Base-by-base conservation (phyloP, 2,329 filamentous ascomycete genomes). In the Apiospora aurea region DNA sequence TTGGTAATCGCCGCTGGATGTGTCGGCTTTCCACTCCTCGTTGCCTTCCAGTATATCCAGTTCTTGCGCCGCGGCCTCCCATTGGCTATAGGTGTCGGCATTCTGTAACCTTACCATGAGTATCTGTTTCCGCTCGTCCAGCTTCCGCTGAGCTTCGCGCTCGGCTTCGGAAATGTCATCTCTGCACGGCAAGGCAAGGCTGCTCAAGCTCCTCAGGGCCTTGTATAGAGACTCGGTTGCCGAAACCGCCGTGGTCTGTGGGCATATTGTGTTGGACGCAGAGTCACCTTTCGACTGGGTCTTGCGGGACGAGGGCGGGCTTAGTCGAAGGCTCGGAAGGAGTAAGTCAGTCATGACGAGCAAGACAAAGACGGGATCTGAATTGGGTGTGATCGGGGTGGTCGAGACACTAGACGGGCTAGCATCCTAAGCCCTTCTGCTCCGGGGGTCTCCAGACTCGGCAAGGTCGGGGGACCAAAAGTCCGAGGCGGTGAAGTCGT, bases 11-110 rank as follows among this genome's bases (percentile, higher is more conserved):
- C 87, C 84, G n/a, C 87, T 81, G 0, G 78, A 80, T 11, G 88
- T 82, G 69, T 93, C 89, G 44, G 86, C 81, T 80, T 97, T 97
- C 95, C 95, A 97, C 41, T 85, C 83, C 75, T 96, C 91, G 78
- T 96, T 94, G 66, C 91, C 91, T 80, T 97, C 94, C 18, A 97
- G 84, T 13, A 87, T 81, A 79, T 98, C 95, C 61, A 98, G 88
- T 78, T 95, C 92, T 61, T 86, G 87, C 2, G 95, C 95, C 13
- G 93, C 92, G 21, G 85, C 84, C 75, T 91, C 88, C 94, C 95
- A 98, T 79, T 95, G 90, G 69, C 87, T 83, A 76, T 91, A 88
- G 0, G 89, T 89, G 72, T 89, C 87, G 73, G 94, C 93, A 82
- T 90, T 89, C 75, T 90, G 89, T 86, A 95, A 87, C 74, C 88